Conservation (phyloP, 73 alveolate genomes). For the Breviolum minutum region DNA sequence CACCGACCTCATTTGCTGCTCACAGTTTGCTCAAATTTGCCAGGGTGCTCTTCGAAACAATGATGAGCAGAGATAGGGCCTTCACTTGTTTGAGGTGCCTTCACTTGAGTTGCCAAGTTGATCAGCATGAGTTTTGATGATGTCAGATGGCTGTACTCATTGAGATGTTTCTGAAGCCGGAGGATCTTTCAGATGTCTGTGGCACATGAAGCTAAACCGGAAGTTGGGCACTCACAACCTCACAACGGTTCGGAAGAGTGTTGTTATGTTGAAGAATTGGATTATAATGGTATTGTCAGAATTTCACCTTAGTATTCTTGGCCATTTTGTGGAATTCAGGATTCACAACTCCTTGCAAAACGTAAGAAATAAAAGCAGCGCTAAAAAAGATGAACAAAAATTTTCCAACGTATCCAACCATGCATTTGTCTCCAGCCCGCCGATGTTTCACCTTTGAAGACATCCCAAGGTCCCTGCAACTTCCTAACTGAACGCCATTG, state of each 20-base stretch:
- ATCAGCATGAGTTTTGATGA: not conserved
- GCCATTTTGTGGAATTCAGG: not conserved
- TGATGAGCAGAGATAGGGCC: conserved; percentile 71
- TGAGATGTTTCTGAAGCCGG: not conserved
- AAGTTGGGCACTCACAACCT: not conserved
- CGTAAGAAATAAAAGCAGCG: not conserved
- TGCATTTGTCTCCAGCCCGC: too few species aligned
- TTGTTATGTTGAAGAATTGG: too few species aligned
- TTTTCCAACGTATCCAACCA: too few species aligned
- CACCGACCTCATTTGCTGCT: not conserved
- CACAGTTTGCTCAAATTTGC: not conserved
- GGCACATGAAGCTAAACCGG: conserved; percentile 28
- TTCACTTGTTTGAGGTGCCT: conserved; percentile 78
- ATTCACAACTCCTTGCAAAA: not conserved
- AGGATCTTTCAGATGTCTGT: conserved; percentile 85
- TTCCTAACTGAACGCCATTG: too few species aligned
- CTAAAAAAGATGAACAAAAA: too few species aligned
- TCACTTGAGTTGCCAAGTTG: not conserved
- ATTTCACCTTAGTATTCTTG: too few species aligned
- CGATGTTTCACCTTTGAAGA: too few species aligned
- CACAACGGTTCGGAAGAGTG: too few species aligned
- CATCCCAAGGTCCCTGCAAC: too few species aligned
- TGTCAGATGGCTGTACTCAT: not conserved
- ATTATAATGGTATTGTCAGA: too few species aligned
- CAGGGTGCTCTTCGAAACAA: conserved; percentile 58